Evolutionary conservation across 1,284 basidiomycete genomes (phyloP), one percentile per base, ranked within the genome.

Genomic region (Malassezia arunalokei): DNA sequence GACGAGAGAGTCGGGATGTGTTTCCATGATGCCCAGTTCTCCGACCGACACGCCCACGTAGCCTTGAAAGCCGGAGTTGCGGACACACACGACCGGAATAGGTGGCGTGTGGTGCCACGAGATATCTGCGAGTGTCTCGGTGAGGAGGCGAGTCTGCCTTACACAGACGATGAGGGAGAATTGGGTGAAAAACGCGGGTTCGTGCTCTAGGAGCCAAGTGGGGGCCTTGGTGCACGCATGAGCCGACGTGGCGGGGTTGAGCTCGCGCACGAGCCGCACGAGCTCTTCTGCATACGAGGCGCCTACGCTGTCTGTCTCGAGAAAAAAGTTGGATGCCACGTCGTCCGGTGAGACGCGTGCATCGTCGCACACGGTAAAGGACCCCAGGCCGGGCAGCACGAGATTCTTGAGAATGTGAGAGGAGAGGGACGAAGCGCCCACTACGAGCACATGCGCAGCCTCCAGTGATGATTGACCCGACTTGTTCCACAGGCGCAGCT

Each of bases 301-400:
- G 8, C 87, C 89, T 48, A 94, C 78, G 61, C 84, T 86, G 24
- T 80, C 76, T 7, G 56, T 51, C 47, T 87, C 81, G 24, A 98
- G 78, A 76, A 98, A 98, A 78, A 96, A 96, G 78, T 96, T 96
- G 77, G 89, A 87, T 0, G 89, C 89, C 0, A 88, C 82, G 66
- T 98, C 91, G 45, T 83, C 80, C 3, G 81, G 78, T 1, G 81
- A 78, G 14, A 84, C 83, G 28, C 73, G 64, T 1, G 76, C 73
- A 40, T 79, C 74, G 62, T 92, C 89, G 51, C 92, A 79, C 72
- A 98, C 80, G 40, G 88, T 87, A 72, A 95, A 92, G 68, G 85
- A 80, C 17, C 90, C 87, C 57, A 95, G 82, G 15, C 92, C 92
- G 3, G 92, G 91, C 8, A 96, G 81, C 30, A 95, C 87, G 57